Evolutionary conservation across 2,329 filamentous ascomycete genomes (phyloP).

Genomic region (Phialemoniopsis sp.): DNA sequence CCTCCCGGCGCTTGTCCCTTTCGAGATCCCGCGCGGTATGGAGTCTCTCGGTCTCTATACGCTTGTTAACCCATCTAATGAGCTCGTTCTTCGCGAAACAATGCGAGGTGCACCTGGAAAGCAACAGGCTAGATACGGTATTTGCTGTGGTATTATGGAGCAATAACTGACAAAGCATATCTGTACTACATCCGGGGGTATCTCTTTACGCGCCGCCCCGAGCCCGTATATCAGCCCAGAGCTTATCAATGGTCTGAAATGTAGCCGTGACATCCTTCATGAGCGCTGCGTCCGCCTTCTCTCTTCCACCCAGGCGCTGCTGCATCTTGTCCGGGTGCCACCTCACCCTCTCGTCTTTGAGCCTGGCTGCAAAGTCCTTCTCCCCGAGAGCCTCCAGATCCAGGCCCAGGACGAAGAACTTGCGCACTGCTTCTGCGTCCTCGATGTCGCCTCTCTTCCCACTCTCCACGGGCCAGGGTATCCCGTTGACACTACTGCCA

Average conservation of each 20-base stretch:
- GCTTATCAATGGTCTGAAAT: constrained; percentile 81
- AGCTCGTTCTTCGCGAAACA: too few relatives aligned
- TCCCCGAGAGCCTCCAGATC: constrained; percentile 37
- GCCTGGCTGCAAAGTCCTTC: constrained; percentile 37
- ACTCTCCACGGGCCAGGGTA: constrained; percentile 71
- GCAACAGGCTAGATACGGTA: too few relatives aligned
- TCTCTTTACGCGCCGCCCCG: constrained; percentile 8
- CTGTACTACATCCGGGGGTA: too few relatives aligned
- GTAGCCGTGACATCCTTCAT: constrained; percentile 82
- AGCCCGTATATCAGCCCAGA: constrained; percentile 65
- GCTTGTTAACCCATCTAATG: too few relatives aligned
- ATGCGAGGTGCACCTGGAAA: too few relatives aligned
- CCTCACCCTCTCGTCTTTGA: constrained; percentile 82
- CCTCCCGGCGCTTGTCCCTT: too few relatives aligned
- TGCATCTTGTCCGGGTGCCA: constrained; percentile 99
- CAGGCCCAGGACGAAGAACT: constrained; percentile 59
- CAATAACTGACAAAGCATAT: too few relatives aligned
- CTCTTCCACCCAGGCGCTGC: constrained; percentile 67
- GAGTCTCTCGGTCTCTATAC: too few relatives aligned
- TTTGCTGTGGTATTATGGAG: too few relatives aligned
- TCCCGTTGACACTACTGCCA: constrained; percentile 24
- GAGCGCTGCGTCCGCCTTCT: constrained; percentile 62
- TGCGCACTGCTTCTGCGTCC: constrained; percentile 55
- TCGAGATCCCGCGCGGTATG: too few relatives aligned
- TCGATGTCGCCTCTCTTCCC: constrained; percentile 51